Percentiles rank a stretch among this genome's conserved stretches.
phyloP scores from a whole-genome alignment of 768 basidiomycete genomes.

The Asterophora lycoperdoides region DNA sequence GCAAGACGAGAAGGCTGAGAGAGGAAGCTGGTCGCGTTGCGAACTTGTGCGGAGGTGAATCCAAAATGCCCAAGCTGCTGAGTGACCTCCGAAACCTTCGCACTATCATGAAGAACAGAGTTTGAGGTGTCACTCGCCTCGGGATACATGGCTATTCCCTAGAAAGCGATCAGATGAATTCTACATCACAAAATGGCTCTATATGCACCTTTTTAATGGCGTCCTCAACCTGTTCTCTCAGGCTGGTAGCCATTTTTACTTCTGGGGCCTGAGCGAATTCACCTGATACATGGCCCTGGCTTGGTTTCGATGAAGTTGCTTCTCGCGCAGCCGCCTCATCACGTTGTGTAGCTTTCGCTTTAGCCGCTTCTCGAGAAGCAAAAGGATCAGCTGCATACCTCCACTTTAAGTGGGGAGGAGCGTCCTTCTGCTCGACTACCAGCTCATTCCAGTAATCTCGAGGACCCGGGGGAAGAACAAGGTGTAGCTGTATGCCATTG shows the following conservation, averaged over 20 bases:
- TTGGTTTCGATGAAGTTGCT: conserved; percentile 18
- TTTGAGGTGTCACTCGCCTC: conserved; percentile 36
- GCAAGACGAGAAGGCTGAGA: conserved; percentile 54
- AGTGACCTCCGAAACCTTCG: conserved; percentile 39
- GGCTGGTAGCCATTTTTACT: conserved; percentile 73
- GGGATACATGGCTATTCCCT: conserved; percentile 53
- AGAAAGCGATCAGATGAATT: background rate
- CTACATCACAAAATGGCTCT: conserved; percentile 7
- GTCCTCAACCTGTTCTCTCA: conserved; percentile 79
- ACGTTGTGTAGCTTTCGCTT: conserved; percentile 51
- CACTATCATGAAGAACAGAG: conserved; percentile 33
- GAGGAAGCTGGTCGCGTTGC: conserved; percentile 52
- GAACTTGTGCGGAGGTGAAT: conserved; percentile 55
- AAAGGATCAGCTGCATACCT: conserved; percentile 90
- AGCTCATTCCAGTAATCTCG: conserved; percentile 86
- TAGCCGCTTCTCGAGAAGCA: conserved; percentile 61
- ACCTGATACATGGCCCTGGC: conserved; percentile 20
- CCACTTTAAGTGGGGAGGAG: conserved; percentile 73
- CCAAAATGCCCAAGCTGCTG: conserved; percentile 60
- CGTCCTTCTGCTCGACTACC: conserved; percentile 61
- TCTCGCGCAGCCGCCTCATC: conserved; percentile 23
- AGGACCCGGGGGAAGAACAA: conserved; percentile 76
- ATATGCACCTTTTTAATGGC: conserved; percentile 65
- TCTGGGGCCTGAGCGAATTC: conserved; percentile 57
- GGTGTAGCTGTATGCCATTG: conserved; percentile 69